Evolutionary conservation across 129 eudicot species (phyloP).

Genomic region (Lactuca sativa): DNA sequence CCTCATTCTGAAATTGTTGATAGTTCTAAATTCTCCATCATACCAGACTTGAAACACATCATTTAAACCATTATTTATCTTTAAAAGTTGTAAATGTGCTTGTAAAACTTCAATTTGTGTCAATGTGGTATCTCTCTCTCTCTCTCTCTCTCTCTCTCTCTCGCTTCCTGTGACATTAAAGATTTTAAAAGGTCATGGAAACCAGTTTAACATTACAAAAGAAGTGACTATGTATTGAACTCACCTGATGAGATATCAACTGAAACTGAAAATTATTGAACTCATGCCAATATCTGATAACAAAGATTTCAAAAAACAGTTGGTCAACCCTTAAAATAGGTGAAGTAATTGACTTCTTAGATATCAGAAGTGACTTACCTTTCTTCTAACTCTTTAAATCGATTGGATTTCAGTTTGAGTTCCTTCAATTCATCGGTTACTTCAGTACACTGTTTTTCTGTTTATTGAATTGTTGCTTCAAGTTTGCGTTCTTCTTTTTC

Average conservation of each 20-base stretch:
- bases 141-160: no score
- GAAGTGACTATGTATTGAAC: neutral
- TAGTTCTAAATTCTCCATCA: conserved; percentile 97
- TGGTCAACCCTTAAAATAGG: conserved; percentile 22
- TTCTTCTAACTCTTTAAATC: conserved; percentile 94
- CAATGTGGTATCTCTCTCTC: conserved; percentile 78
- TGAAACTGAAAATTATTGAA: conserved; percentile 94
- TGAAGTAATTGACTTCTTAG: neutral
- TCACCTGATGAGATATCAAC: conserved; percentile 85
- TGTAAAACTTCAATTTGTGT: conserved; percentile 94
- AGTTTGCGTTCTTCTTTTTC: conserved; percentile 97
- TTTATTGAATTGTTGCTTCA: conserved; percentile 94
- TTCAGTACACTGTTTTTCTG: conserved; percentile 87
- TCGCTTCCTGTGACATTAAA: conserved; percentile 58
- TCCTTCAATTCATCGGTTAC: conserved; percentile 89
- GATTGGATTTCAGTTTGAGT: conserved; percentile 78
- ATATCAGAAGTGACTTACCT: conserved; percentile 42
- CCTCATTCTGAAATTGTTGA: conserved; percentile 88
- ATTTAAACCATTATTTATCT: conserved; percentile 81
- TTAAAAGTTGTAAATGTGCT: conserved; percentile 85
- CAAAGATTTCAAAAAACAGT: conserved; percentile 5
- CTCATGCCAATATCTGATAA: conserved; percentile 92
- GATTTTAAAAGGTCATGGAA: neutral
- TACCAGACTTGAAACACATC: conserved; percentile 87
- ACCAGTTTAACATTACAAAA: neutral